A percentile compares a stretch with the other conserved stretches of the same genome.
Conservation (phyloP, 1,284 basidiomycete genomes). For the Ustilago lituana region DNA sequence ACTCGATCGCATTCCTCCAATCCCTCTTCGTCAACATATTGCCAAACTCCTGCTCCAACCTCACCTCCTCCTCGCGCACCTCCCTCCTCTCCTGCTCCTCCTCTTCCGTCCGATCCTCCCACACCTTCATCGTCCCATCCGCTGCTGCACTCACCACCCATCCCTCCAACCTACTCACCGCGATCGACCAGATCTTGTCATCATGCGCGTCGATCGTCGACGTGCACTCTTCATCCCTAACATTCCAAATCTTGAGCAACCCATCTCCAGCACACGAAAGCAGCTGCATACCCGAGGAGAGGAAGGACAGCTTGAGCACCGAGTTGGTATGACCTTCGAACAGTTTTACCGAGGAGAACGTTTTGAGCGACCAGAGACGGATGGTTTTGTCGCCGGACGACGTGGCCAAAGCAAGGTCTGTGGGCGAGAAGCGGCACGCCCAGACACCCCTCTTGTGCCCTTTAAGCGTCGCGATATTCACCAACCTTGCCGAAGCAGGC, state of each 20-base stretch:
- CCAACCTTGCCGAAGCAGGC: slow-evolving; percentile 69
- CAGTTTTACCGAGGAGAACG: slow-evolving; percentile 70
- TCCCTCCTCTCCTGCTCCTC: slow-evolving; percentile 69
- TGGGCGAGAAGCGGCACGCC: slow-evolving; percentile 85
- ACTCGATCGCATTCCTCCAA: slow-evolving; percentile 87
- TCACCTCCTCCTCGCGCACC: slow-evolving; percentile 46
- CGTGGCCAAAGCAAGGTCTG: slow-evolving; percentile 86
- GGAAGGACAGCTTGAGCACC: slow-evolving; percentile 89
- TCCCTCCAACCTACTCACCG: slow-evolving; percentile 79
- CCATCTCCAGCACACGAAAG: slow-evolving; percentile 91
- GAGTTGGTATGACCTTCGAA: slow-evolving; percentile 82
- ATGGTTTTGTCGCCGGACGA: slow-evolving; percentile 94
- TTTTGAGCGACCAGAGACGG: slow-evolving; percentile 88
- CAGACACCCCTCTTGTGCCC: slow-evolving; percentile 98
- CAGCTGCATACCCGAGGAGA: slow-evolving; percentile 84
- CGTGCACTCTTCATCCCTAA: slow-evolving; percentile 82
- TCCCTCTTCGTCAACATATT: slow-evolving; percentile 89
- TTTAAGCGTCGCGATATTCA: slow-evolving; percentile 85
- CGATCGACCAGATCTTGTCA: slow-evolving; percentile 90
- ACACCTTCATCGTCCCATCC: slow-evolving; percentile 91
- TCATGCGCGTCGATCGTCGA: slow-evolving; percentile 94
- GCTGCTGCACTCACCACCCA: slow-evolving; percentile 90
- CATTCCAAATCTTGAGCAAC: slow-evolving; percentile 93
- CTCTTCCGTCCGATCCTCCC: slow-evolving; percentile 85
- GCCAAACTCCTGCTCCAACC: slow-evolving; percentile 87